Evolutionary conservation across 2,329 filamentous ascomycete genomes (phyloP).

Genomic region (Aphanoascus verrucosus): DNA sequence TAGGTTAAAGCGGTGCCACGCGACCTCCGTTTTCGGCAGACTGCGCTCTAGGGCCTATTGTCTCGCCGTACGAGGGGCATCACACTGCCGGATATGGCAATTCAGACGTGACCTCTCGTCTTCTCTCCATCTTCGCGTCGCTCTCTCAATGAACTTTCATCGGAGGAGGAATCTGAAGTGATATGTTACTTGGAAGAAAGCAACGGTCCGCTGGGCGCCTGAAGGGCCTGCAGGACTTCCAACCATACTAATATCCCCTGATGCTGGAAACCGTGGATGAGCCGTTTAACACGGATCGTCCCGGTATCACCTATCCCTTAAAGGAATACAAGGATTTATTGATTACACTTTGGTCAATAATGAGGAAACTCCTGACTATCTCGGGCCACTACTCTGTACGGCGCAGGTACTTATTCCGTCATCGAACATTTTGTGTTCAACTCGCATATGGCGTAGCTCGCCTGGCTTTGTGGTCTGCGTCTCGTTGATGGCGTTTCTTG

Average conservation of each 20-base stretch:
- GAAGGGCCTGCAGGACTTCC: not conserved
- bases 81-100: not conserved
- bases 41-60: not conserved
- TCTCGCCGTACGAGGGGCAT: not conserved
- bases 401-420: too few species aligned
- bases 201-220: too few species aligned
- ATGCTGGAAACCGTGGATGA: constrained; percentile 2
- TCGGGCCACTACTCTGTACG: too few species aligned
- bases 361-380: too few species aligned
- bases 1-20: not conserved
- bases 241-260: not conserved
- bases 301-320: not conserved
- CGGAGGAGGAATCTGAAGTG: not conserved
- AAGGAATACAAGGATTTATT: too few species aligned
- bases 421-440: too few species aligned
- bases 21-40: not conserved
- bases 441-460: too few species aligned
- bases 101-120: not conserved
- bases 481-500: too few species aligned
- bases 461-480: too few species aligned
- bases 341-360: too few species aligned
- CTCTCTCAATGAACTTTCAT: not conserved
- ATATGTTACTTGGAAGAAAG: too few species aligned
- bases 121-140: not conserved
- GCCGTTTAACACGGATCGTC: not conserved